phyloP scores from a whole-genome alignment of 352 stramenopile species.

The Globisporangium ultimum region DNA sequence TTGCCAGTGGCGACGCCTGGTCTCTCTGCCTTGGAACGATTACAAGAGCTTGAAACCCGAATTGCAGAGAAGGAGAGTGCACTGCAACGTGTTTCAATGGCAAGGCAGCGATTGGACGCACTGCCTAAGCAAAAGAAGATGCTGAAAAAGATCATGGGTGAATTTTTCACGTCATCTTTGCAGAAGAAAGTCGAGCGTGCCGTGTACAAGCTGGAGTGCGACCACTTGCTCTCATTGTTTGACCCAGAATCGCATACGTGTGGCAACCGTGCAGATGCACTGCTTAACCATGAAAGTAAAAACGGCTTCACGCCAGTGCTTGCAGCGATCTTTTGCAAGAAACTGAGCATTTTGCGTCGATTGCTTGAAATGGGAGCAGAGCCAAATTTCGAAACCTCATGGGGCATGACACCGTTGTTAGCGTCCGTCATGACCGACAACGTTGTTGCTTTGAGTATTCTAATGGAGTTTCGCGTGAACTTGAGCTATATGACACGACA shows the following conservation, averaged over 20 bases:
- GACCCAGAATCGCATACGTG: conserved; percentile 9
- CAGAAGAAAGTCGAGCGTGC: conserved; percentile 44
- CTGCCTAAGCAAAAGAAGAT: conserved; percentile 30
- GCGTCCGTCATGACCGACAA: conserved; percentile 42
- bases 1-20: conserved; percentile 33
- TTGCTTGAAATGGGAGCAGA: conserved; percentile 49
- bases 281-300: conserved; percentile 51
- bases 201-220: conserved; percentile 37
- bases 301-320: conserved; percentile 56
- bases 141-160: conserved; percentile 26
- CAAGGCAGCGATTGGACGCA: conserved; percentile 39
- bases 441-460: conserved; percentile 38
- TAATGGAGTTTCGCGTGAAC: conserved; percentile 42
- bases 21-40: conserved; percentile 20
- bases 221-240: conserved; percentile 38
- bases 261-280: background rate
- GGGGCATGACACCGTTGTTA: conserved; percentile 52
- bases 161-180: conserved; percentile 26
- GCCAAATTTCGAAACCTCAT: conserved; percentile 32
- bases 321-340: conserved; percentile 35
- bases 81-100: conserved; percentile 20
- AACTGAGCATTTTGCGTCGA: conserved; percentile 31
- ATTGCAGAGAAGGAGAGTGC: conserved; percentile 31
- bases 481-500: conserved; percentile 32
- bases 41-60: conserved; percentile 28